These are phyloP conservation scores for Nigrospora sphaerica DNA, from an alignment of 2,329 filamentous ascomycete species.

Conservation along the genomic window DNA sequence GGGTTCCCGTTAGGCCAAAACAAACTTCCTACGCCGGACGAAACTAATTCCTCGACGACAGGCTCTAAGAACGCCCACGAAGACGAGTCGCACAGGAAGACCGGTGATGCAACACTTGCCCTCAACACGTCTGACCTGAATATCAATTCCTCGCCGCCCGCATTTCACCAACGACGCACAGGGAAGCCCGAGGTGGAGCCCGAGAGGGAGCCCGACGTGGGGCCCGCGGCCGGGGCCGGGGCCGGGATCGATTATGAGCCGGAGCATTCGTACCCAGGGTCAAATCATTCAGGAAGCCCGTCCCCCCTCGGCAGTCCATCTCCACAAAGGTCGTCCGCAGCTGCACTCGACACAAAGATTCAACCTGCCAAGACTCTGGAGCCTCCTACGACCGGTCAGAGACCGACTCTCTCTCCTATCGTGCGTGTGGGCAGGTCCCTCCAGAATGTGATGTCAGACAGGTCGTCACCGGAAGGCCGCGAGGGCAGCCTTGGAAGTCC, in stretches of 20 bases:
- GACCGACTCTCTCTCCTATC: conserved; percentile 45
- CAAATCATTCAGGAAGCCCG: too few relatives aligned
- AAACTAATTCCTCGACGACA: conserved; percentile 33
- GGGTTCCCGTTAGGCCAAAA: too few relatives aligned
- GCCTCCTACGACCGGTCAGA: conserved; percentile 8
- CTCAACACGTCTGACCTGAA: conserved; percentile 12
- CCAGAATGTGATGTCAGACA: conserved; percentile 52
- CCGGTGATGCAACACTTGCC: conserved; percentile 6
- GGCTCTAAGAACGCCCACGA: conserved; percentile 18
- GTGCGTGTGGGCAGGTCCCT: conserved; percentile 50
- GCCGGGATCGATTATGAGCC: too few relatives aligned
- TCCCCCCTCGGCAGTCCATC: too few relatives aligned
- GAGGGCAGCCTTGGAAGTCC: conserved; percentile 48
- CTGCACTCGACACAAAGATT: too few relatives aligned
- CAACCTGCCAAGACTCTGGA: not conserved
- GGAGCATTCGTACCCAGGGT: too few relatives aligned
- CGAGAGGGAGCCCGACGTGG: too few relatives aligned
- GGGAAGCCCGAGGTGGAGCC: conserved; percentile 7
- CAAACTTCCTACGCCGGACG: conserved; percentile 46
- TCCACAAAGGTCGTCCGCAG: too few relatives aligned
- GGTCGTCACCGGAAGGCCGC: conserved; percentile 46
- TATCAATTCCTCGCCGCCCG: conserved; percentile 27
- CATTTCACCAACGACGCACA: not conserved
- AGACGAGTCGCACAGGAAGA: conserved; percentile 7
- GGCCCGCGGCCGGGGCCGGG: too few relatives aligned